phyloP scores from a whole-genome alignment of 768 basidiomycete species.

The Ramaria sp. region DNA sequence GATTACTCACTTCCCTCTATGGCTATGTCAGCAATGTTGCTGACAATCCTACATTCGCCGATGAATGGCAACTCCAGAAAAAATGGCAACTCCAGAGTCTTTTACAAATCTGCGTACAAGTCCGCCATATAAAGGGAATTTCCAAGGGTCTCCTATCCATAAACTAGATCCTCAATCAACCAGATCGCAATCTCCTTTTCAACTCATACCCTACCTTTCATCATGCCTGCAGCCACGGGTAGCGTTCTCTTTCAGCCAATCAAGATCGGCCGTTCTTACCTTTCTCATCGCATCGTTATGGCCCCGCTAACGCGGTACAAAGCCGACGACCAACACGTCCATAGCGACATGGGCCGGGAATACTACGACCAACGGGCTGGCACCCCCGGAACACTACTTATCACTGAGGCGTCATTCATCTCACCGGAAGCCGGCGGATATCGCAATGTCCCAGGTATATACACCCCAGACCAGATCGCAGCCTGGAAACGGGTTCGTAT shows the following conservation, averaged over 20 bases:
- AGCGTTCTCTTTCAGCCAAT: constrained; percentile 14
- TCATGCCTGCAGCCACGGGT: neutral
- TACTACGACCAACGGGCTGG: constrained; percentile 14
- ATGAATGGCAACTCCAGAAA: too few relatives aligned
- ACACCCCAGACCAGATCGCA: constrained; percentile 41
- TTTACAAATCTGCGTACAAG: too few relatives aligned
- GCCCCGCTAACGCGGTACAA: constrained; percentile 17
- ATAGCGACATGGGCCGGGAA: constrained; percentile 6
- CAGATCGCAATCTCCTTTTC: too few relatives aligned
- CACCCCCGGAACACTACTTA: constrained; percentile 18
- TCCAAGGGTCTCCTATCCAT: too few relatives aligned
- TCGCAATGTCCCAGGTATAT: constrained; percentile 49
- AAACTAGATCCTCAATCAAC: too few relatives aligned
- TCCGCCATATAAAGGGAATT: too few relatives aligned
- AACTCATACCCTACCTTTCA: neutral
- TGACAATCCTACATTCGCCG: too few relatives aligned
- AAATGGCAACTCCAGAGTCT: too few relatives aligned
- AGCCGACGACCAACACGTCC: constrained; percentile 14
- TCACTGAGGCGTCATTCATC: constrained; percentile 26
- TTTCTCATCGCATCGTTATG: constrained; percentile 15
- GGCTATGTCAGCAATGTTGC: too few relatives aligned
- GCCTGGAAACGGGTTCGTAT: constrained; percentile 41
- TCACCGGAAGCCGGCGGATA: constrained; percentile 19
- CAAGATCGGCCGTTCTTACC: constrained; percentile 11
- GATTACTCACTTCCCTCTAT: too few relatives aligned